Base-by-base conservation (phyloP, 1,284 basidiomycete genomes). In the Spongispora temasekensis region DNA sequence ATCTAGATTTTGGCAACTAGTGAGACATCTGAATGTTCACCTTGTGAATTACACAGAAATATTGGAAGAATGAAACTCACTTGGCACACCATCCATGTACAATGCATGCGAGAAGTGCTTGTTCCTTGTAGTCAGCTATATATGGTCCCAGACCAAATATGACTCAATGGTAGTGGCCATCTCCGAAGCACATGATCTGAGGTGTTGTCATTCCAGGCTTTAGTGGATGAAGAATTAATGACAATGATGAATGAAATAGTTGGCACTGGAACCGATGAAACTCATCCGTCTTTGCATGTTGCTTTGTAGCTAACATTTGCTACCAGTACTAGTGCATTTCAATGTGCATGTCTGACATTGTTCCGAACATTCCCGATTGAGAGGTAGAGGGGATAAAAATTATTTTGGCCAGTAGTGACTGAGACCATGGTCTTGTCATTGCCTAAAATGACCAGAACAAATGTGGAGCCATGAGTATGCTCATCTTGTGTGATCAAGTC, bases 351-450 rank as follows among this genome's bases (percentile, higher is more conserved):
- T 10, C 68, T 56, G 1, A 69, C 65, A 42, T 63, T 69, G 57
- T 78, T 77, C 34, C 68, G 65, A 15, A 78, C 60, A 32, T 73
- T 67, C 17, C 76, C 71, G 44, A 70, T 69, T 5, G 71, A 73
- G 9, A 71, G 31, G 52, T 77, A 78, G 0, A 72, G 32, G 0
- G 72, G 77, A 28, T 75, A 72, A 21, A 68, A 78, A 10, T 78
- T 65, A 19, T 70, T 71, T 13, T 78, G 70, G 2, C 77, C 72
- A 2, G 76, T 79, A 7, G 64, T 72, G n/a, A 77, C 73, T 1
- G 76, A 78, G 0, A 77, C 70, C 0, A 75, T 76, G 0, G 71
- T 78, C 58, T 78, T 78, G 62, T 78, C 71, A 51, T 73, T 75
- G 0, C 76, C 73, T 1, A 76, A 59, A 17, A 79, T 74, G 19